A percentile compares a stretch with the other conserved stretches of the same genome.
Conservation (phyloP, 257 asterid genomes). For the Schizonepeta tenuifolia region DNA sequence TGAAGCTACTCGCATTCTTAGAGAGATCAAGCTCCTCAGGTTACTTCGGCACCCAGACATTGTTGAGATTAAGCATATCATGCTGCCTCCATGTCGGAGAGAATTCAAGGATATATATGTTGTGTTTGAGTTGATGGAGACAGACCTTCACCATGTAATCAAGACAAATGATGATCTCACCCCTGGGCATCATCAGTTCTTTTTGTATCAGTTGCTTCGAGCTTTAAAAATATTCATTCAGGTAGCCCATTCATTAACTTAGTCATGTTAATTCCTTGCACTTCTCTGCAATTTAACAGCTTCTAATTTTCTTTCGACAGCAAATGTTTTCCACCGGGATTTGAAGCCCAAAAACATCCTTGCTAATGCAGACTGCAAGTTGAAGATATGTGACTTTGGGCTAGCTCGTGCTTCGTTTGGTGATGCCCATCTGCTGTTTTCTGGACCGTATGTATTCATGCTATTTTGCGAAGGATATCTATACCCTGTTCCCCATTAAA, state of each 20-base stretch:
- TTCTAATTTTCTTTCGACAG: constrained; percentile 51
- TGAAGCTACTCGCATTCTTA: constrained; percentile 94
- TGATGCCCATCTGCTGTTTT: constrained; percentile 93
- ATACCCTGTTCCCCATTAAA: background rate
- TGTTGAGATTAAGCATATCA: constrained; percentile 90
- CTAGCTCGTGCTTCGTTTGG: constrained; percentile 96
- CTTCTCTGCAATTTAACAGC: background rate
- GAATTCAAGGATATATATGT: constrained; percentile 97
- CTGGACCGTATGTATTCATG: constrained; percentile 88
- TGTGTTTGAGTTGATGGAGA: constrained; percentile 97
- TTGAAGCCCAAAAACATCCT: constrained; percentile 95
- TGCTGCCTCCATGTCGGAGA: constrained; percentile 93
- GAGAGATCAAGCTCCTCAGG: constrained; percentile 95
- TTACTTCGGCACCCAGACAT: constrained; percentile 93
- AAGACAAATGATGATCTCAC: constrained; percentile 90
- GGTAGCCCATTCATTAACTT: constrained; percentile 47
- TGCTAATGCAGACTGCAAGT: constrained; percentile 97
- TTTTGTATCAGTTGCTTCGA: constrained; percentile 94
- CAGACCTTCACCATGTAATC: constrained; percentile 94
- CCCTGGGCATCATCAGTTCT: constrained; percentile 95
- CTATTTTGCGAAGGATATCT: constrained; percentile 22
- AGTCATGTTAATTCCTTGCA: background rate
- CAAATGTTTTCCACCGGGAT: constrained; percentile 91
- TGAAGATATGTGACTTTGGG: constrained; percentile 98
- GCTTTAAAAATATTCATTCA: constrained; percentile 88